Evolutionary conservation across 257 asterid species (phyloP), one percentile per base, ranked within the genome.

Genomic region (Solanum chiquidenum): DNA sequence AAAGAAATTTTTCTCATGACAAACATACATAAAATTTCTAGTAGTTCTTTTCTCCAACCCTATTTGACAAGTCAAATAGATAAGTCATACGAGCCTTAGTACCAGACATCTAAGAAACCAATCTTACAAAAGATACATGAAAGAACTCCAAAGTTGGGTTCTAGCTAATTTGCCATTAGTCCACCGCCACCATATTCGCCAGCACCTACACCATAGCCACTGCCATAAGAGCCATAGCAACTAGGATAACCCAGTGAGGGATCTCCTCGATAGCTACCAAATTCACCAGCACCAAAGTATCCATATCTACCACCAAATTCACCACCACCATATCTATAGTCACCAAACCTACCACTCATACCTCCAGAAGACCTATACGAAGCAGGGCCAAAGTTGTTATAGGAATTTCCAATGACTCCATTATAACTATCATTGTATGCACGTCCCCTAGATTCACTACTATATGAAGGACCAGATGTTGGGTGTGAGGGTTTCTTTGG

Each of bases 401-500:
- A 95, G 66, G 98, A 92, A 90, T 89, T 88, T 88, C 91, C 91
- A 88, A 93, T 93, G 89, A 94, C 94, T 89, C 98, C 96, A 91
- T 92, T 96, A 91, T 92, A 94, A 93, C 94, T 92, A 93, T 94
- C 98, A 87, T 92, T 94, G 92, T 94, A 94, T 79, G 40, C 85
- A 83, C 96, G 98, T 18, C 95, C 97, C 98, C 99, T 96, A 96
- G 95, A 89, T 69, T 96, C 95, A 95, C 98, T 96, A 93, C 94
- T 93, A 86, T 94, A 95, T 23, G 96, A 94, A 86, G 95, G 94
- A 89, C 91, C 94, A 82, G 95, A 94, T 77, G 94, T 91, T 84
- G 95, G 95, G 98, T 92, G 94, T 90, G 99, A 96, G 92, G 98
- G 95, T 94, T 95, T 96, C 98, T 96, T 96, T 93, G 98, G 99